Evolutionary conservation across 202 grass and related monocot genomes (phyloP), one percentile per base, ranked within the genome.

Genomic region (Setaria viridis): DNA sequence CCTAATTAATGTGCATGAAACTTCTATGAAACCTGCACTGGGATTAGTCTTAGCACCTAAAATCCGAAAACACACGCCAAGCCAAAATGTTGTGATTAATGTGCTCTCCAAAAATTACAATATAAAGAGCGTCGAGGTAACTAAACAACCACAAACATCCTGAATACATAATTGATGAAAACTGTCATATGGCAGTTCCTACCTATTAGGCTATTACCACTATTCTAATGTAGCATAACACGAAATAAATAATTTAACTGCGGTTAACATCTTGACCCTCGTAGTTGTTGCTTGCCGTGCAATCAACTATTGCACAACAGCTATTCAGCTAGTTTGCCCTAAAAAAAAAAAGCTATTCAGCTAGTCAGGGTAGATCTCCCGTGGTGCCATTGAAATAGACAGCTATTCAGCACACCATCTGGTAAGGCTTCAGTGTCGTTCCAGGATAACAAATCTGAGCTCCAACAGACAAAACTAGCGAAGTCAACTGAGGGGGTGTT

Each of bases 401-500:
- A 29, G 60, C 34, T 80, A 77, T 21, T 15, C 68, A 19, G 33
- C 64, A 54, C 43, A 46, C n/a, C 53, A 17, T 49, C 29, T 63
- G 60, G 25, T 14, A 66, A 72, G 25, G 65, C 71, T 59, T 71
- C 17, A 63, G 42, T 59, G 43, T n/a, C 29, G 12, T 19, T 62
- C 48, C 46, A 34, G 46, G 48, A 74, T 11, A 43, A 20, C 5
- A 15, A 41, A 25, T 35, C 9, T 20, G 20, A 51, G 48, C 19
- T 73, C 77, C 70, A 78, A 21, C 49, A 62, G 54, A 25, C 49
- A 25, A 74, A 60, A 20, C 39, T n/a, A 43, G 25, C 30, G 16
- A 41, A 37, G 11, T 62, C 79, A 86, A 78, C 45, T 86, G 56
- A 76, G 32, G n/a, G n/a, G n/a, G n/a, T n/a, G n/a, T n/a, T n/a